Conservation (phyloP, 768 basidiomycete species). For the Leucocoprinus leucothites region DNA sequence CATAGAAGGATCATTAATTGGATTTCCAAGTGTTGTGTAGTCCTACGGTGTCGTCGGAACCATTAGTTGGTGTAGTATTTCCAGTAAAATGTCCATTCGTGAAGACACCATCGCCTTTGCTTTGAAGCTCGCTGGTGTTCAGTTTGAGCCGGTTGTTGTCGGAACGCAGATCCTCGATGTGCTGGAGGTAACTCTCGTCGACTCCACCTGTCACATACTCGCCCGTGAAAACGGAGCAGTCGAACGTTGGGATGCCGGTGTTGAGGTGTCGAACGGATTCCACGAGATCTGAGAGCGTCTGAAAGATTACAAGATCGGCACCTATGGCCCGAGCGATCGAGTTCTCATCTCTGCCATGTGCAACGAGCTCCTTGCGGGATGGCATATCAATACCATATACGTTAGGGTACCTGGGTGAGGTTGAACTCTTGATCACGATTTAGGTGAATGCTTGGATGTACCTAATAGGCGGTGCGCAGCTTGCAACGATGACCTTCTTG, state of each 20-base stretch:
- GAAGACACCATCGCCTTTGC: constrained; percentile 25
- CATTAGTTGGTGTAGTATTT: constrained; percentile 48
- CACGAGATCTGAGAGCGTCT: constrained; percentile 86
- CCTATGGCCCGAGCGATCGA: constrained; percentile 82
- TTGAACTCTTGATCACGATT: neutral
- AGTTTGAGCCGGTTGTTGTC: constrained; percentile 66
- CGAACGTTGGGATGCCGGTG: constrained; percentile 70
- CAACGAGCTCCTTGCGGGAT: constrained; percentile 89
- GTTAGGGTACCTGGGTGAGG: constrained; percentile 65
- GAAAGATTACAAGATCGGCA: constrained; percentile 95
- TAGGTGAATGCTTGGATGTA: constrained; percentile 25
- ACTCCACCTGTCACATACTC: constrained; percentile 96
- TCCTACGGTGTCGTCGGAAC: constrained; percentile 74
- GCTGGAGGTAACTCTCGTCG: constrained; percentile 72
- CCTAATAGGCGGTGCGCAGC: constrained; percentile 96
- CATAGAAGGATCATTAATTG: neutral
- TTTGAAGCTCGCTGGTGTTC: constrained; percentile 30
- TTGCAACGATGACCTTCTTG: constrained; percentile 92
- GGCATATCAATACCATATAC: constrained; percentile 99
- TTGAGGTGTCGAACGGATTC: constrained; percentile 85
- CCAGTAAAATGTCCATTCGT: constrained; percentile 21
- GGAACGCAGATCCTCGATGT: constrained; percentile 73
- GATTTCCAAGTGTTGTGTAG: constrained; percentile 60
- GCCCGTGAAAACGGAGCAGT: constrained; percentile 98
- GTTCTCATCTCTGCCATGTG: constrained; percentile 66